Conservation (phyloP, 2,329 filamentous ascomycete genomes). For the Alternaria novae-zelandiae region DNA sequence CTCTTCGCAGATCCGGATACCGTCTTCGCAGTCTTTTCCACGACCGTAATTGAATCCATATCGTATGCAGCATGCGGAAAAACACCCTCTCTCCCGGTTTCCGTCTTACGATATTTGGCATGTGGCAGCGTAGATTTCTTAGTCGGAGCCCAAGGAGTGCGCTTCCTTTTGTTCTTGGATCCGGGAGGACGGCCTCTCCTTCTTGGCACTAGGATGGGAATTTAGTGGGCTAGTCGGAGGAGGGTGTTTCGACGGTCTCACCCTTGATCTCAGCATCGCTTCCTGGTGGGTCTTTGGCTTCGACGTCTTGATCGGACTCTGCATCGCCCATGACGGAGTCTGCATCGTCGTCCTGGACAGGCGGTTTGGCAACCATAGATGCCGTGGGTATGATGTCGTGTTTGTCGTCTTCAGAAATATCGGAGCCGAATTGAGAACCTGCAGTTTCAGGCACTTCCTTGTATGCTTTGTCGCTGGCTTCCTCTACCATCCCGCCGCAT, state of each 20-base stretch:
- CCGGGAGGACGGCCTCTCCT: conserved; percentile 6
- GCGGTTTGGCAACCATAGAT: neutral
- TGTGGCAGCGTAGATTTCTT: neutral
- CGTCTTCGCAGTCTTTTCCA: neutral
- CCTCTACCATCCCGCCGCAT: conserved; percentile 25
- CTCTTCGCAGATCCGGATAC: neutral
- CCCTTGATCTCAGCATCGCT: conserved; percentile 1
- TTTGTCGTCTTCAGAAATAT: neutral
- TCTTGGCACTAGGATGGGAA: conserved; percentile 1
- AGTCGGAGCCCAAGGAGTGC: neutral
- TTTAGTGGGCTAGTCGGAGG: conserved; percentile 11
- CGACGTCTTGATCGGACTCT: neutral
- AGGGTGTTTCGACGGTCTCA: conserved; percentile 11
- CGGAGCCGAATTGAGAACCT: neutral
- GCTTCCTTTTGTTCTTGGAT: conserved; percentile 6
- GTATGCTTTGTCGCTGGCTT: conserved; percentile 5
- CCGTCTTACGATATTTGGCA: neutral
- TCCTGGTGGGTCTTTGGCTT: neutral
- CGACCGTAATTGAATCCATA: neutral
- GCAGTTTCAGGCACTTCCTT: neutral
- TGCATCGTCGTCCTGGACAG: neutral
- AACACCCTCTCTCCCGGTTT: neutral
- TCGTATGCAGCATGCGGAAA: neutral
- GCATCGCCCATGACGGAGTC: neutral
- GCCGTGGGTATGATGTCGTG: neutral